A percentile compares a stretch with the other conserved stretches of the same genome.
phyloP scores from a whole-genome alignment of 1,139 yeast species.

The Kodamaea anthophila region DNA sequence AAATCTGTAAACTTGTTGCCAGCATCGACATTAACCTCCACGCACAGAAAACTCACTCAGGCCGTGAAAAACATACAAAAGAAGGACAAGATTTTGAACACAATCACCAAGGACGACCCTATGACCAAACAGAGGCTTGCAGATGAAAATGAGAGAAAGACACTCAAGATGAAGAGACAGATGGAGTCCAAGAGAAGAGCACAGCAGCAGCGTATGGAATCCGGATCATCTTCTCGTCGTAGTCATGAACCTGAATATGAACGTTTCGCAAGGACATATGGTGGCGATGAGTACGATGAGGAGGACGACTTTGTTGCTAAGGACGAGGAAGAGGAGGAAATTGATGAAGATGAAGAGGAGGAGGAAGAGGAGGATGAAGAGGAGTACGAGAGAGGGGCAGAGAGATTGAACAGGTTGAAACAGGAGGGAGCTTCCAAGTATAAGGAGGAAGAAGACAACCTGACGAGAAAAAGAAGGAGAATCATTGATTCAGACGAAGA shows the following conservation, averaged over 20 bases:
- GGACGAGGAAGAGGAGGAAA: slow-evolving; percentile 46
- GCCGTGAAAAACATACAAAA: slow-evolving; percentile 68
- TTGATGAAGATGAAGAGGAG: slow-evolving; percentile 36
- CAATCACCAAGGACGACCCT: slow-evolving; percentile 83
- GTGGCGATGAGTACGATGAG: slow-evolving; percentile 40
- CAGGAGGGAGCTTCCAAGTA: slow-evolving; percentile 50
- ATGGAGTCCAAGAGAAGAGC: slow-evolving; percentile 47
- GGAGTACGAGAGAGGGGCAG: slow-evolving; percentile 55
- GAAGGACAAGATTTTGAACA: slow-evolving; percentile 50
- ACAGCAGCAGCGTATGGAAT: slow-evolving; percentile 38
- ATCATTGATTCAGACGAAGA: slow-evolving; percentile 61
- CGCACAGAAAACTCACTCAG: slow-evolving; percentile 74
- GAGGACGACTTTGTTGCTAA: slow-evolving; percentile 41
- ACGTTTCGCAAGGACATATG: slow-evolving; percentile 35
- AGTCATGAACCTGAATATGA: slow-evolving; percentile 36
- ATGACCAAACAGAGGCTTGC: slow-evolving; percentile 75
- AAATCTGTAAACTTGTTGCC: slow-evolving; percentile 76
- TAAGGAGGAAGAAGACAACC: slow-evolving; percentile 33
- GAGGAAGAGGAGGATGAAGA: slow-evolving; percentile 58
- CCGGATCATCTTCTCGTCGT: slow-evolving; percentile 17
- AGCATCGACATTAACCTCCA: slow-evolving; percentile 74
- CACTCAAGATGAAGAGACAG: slow-evolving; percentile 65
- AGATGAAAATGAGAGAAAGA: slow-evolving; percentile 72
- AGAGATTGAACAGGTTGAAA: slow-evolving; percentile 56
- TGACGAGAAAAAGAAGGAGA: slow-evolving; percentile 42